Evolutionary conservation across 2,329 filamentous ascomycete species (phyloP).

Genomic region (Cladophialophora exuberans): DNA sequence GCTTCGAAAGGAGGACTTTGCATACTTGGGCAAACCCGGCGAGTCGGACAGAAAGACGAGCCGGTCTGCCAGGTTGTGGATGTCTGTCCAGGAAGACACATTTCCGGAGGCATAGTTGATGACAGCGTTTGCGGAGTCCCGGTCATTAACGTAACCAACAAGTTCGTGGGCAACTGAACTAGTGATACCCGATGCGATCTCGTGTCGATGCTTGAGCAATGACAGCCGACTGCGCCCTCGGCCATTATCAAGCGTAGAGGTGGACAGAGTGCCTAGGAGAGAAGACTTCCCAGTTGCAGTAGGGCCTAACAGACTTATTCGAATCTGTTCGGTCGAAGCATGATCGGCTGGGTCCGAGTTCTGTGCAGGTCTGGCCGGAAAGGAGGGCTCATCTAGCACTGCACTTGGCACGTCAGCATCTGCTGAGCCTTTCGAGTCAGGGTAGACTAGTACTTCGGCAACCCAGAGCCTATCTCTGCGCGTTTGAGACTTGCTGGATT

Average conservation of each 20-base stretch:
- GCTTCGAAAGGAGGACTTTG: conserved; percentile 83
- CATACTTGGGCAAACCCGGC: conserved; percentile 85
- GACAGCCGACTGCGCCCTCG: conserved; percentile 86
- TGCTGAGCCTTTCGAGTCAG: conserved; percentile 49
- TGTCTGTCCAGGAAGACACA: conserved; percentile 91
- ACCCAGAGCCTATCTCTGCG: conserved; percentile 72
- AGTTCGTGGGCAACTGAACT: conserved; percentile 94
- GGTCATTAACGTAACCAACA: conserved; percentile 69
- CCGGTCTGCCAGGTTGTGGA: conserved; percentile 78
- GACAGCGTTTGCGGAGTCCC: conserved; percentile 20
- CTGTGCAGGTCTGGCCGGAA: neutral
- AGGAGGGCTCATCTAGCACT: neutral
- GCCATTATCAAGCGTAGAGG: conserved; percentile 86
- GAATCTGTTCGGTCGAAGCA: conserved; percentile 72
- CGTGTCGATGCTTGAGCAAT: conserved; percentile 88
- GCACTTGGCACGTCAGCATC: conserved; percentile 5
- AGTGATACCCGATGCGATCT: conserved; percentile 87
- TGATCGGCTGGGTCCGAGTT: conserved; percentile 33
- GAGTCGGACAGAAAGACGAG: conserved; percentile 90
- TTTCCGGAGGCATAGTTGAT: conserved; percentile 83
- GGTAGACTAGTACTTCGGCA: conserved; percentile 85
- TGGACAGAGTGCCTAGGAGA: conserved; percentile 83
- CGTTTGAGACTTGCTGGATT: conserved; percentile 26
- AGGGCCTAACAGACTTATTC: conserved; percentile 84
- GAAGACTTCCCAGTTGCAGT: conserved; percentile 93